Evolutionary conservation across 345 rosid species (phyloP).

Genomic region (Linum usitatissimum): DNA sequence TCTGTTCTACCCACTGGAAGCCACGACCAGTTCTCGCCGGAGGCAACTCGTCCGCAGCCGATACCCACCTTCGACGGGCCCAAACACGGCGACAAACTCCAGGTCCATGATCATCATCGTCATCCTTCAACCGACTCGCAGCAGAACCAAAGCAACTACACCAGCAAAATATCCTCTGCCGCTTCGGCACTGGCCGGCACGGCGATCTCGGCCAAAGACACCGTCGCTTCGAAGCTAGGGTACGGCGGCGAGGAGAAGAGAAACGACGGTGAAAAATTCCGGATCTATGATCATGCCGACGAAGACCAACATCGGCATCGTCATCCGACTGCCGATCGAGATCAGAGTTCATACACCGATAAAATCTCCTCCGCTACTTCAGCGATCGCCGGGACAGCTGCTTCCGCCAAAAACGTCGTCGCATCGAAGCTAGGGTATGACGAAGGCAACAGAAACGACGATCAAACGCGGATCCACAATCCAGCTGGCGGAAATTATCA

Average conservation of each 20-base stretch:
- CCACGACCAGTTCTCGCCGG: constrained; percentile 56
- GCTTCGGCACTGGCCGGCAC: constrained; percentile 20
- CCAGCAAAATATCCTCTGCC: constrained; percentile 30
- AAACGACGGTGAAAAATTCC: background rate
- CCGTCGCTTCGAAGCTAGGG: constrained; percentile 50
- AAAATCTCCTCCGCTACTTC: constrained; percentile 36
- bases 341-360: constrained; percentile 16
- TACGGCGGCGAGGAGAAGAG: constrained; percentile 19
- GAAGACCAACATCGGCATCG: background rate
- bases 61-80: constrained; percentile 4
- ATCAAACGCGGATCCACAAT: background rate
- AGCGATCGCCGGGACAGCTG: constrained; percentile 33
- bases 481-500: constrained; percentile 13
- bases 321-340: background rate
- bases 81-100: background rate
- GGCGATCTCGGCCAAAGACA: constrained; percentile 34
- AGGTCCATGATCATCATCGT: background rate
- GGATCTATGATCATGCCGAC: no score
- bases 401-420: constrained; percentile 35
- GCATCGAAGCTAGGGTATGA: constrained; percentile 53
- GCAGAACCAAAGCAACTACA: constrained; percentile 16
- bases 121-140: background rate
- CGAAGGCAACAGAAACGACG: constrained; percentile 7
- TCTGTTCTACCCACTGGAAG: constrained; percentile 29
- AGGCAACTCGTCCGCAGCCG: constrained; percentile 12